Evolutionary conservation across 495 filamentous ascomycete genomes (phyloP), one percentile per base, ranked within the genome.

Genomic region (Penicillium coprophilum): DNA sequence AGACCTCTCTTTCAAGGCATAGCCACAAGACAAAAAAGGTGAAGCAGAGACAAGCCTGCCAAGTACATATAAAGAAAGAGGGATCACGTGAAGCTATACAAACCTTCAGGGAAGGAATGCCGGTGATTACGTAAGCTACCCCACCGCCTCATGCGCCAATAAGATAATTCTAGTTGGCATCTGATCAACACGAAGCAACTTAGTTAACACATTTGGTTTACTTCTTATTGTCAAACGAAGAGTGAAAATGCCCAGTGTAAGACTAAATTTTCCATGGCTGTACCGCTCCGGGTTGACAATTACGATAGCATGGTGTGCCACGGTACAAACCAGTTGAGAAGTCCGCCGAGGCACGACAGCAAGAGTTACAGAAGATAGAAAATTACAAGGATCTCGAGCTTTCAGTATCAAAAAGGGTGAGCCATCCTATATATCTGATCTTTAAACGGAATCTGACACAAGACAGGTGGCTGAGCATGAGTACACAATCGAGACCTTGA

Each of bases 291-390:
- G 45, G 53, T 51, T 64, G 34, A 55, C 46, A 20, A 30, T 38
- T 45, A 50, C 32, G 57, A 46, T 75, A 96, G 89, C 93, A 96
- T 80, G 90, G 90, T 69, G 78, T 89, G 60, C 78, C 85, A 53
- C 85, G 89, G 58, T 80, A 82, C 64, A 82, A 86, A 47, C 69
- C 73, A 13, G 73, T 76, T 53, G 61, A 83, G 83, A 67, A 64
- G 50, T 66, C 89, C 53, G 86, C 85, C 50, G 84, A 89, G 62
- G 81, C 86, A 61, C 78, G 80, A 9, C 71, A 80, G 46, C 82
- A 85, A 62, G 91, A 96, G 71, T 80, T 85, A 52, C 78, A 85
- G 51, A 86, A 87, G 71, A 97, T 98, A 65, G 72, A 78, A 40
- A 81, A 86, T 55, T 98, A 98, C 74, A 82, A 82, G 57, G 74